Conservation (phyloP, 768 basidiomycete genomes). For the Harrya chromipes region DNA sequence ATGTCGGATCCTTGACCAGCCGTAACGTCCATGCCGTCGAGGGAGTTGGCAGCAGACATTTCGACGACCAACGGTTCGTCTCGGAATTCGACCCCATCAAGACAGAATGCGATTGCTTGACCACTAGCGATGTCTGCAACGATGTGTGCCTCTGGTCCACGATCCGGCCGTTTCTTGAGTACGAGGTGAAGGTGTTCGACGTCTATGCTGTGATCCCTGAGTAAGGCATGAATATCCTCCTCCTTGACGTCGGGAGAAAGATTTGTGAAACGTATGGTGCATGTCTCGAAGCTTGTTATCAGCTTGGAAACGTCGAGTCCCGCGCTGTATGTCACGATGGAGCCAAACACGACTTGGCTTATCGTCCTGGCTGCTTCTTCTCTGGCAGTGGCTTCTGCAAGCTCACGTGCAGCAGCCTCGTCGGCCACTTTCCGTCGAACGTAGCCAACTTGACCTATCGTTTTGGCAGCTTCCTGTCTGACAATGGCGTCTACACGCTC, state of each 20-base stretch:
- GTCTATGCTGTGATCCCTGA: constrained; percentile 41
- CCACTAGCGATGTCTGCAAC: constrained; percentile 40
- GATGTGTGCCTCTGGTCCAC: constrained; percentile 37
- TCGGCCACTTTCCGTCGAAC: constrained; percentile 5
- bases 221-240: constrained; percentile 39
- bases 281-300: constrained; percentile 47
- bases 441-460: constrained; percentile 41
- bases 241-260: constrained; percentile 38
- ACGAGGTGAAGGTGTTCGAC: too few relatives aligned
- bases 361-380: constrained; percentile 39
- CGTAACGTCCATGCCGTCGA: constrained; percentile 33
- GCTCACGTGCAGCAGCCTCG: neutral
- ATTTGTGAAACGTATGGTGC: constrained; percentile 41
- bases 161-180: constrained; percentile 25
- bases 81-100: constrained; percentile 48
- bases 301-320: constrained; percentile 41
- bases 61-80: constrained; percentile 40
- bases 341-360: constrained; percentile 40
- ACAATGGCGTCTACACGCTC: constrained; percentile 9
- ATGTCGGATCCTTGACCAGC: constrained; percentile 25
- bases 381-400: constrained; percentile 8
- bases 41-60: constrained; percentile 33
- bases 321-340: constrained; percentile 43
- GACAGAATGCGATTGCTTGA: constrained; percentile 37
- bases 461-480: constrained; percentile 41